phyloP scores from a whole-genome alignment of 1,139 yeast genomes.

The Debaryomycetaceae sp. region DNA sequence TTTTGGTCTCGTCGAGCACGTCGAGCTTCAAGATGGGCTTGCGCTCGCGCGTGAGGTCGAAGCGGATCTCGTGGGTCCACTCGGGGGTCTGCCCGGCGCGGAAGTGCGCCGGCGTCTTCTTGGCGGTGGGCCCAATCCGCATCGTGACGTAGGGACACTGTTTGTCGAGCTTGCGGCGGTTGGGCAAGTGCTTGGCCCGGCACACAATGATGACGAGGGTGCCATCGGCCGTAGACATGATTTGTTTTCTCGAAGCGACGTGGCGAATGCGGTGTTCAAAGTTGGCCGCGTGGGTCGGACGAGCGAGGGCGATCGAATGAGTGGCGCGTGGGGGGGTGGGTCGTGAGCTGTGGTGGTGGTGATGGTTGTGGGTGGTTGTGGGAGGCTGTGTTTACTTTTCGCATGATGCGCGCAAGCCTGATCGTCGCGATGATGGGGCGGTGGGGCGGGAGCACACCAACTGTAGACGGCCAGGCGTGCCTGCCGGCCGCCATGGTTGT shows the following conservation, averaged over 20 bases:
- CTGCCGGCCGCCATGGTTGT: too few species aligned
- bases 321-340: too few species aligned
- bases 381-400: too few species aligned
- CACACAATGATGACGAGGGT: constrained; percentile 43
- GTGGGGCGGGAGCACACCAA: too few species aligned
- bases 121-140: constrained; percentile 75
- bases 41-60: constrained; percentile 58
- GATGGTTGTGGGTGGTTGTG: too few species aligned
- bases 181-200: constrained; percentile 72
- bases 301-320: too few species aligned
- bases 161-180: constrained; percentile 75
- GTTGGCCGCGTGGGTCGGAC: too few species aligned
- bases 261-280: too few species aligned
- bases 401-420: too few species aligned
- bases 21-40: constrained; percentile 64
- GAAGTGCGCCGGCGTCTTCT: constrained; percentile 65
- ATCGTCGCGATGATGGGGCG: too few species aligned
- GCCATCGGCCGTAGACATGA: constrained; percentile 47
- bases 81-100: constrained; percentile 91
- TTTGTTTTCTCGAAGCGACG: constrained; percentile 25
- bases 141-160: constrained; percentile 85
- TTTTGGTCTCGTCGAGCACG: constrained; percentile 81
- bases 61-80: constrained; percentile 78
- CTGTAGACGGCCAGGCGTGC: too few species aligned
- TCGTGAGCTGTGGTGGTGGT: too few species aligned